Evolutionary conservation across 2,329 filamentous ascomycete genomes (phyloP).

Genomic region (Shiraia sp.): DNA sequence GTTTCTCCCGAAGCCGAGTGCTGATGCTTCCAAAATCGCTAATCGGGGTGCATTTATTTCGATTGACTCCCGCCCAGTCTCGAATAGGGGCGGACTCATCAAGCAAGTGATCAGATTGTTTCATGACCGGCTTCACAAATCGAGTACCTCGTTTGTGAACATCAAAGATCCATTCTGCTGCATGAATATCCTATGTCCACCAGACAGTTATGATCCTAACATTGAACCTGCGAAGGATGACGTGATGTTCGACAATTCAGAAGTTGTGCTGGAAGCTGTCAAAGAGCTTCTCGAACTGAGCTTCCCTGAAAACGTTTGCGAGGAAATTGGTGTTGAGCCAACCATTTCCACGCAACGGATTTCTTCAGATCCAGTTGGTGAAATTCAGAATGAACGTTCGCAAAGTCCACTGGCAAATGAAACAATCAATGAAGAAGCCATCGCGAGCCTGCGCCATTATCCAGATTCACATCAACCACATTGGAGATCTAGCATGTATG

Average conservation of each 20-base stretch:
- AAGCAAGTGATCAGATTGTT: conserved; percentile 63
- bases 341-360: conserved; percentile 4
- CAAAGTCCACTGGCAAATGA: neutral
- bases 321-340: conserved; percentile 7
- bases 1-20: conserved; percentile 59
- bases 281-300: conserved; percentile 50
- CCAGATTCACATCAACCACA: conserved; percentile 4
- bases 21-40: conserved; percentile 46
- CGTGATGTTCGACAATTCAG: conserved; percentile 66
- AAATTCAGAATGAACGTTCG: neutral
- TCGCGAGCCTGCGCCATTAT: neutral
- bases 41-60: conserved; percentile 62
- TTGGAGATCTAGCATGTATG: conserved; percentile 47
- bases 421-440: neutral
- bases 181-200: conserved; percentile 65
- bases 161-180: conserved; percentile 63
- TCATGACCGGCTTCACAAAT: conserved; percentile 53
- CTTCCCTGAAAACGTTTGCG: conserved; percentile 30
- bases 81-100: conserved; percentile 57
- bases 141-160: conserved; percentile 22
- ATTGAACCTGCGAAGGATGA: conserved; percentile 73
- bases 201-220: conserved; percentile 70
- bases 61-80: conserved; percentile 69
- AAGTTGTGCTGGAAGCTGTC: conserved; percentile 48
- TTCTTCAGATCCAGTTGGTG: neutral